Evolutionary conservation across 371 early-diverging fungal genomes (phyloP).

Genomic region (Lichtheimia ramosa): DNA sequence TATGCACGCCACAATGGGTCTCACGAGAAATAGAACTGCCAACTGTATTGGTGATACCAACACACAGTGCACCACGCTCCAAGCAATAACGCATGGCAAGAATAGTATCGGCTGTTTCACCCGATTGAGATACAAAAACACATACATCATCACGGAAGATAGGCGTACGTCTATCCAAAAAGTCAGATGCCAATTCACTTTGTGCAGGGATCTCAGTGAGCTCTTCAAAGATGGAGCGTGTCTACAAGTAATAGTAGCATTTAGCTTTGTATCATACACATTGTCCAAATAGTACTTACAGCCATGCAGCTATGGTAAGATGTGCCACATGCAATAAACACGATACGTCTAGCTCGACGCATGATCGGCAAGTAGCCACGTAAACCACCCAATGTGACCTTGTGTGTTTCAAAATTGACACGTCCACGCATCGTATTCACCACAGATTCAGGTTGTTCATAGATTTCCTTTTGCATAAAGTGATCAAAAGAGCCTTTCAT

Average conservation of each 20-base stretch:
- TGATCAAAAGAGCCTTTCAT: conserved; percentile 93
- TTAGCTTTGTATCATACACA: too few relatives aligned
- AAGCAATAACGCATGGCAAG: conserved; percentile 95
- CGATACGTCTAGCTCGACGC: conserved; percentile 90
- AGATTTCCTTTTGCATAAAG: conserved; percentile 99
- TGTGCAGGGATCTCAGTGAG: conserved; percentile 93
- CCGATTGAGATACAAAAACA: conserved; percentile 98
- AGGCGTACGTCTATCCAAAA: conserved; percentile 91
- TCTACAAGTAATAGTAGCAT: conserved; percentile 36
- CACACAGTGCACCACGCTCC: conserved; percentile 94
- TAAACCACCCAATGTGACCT: conserved; percentile 84
- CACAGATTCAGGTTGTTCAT: conserved; percentile 98
- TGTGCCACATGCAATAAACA: conserved; percentile 98
- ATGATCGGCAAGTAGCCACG: conserved; percentile 88
- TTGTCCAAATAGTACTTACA: conserved; percentile 33
- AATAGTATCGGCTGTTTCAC: conserved; percentile 98
- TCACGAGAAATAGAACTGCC: conserved; percentile 96
- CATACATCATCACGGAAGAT: conserved; percentile 98
- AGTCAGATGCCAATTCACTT: conserved; percentile 94
- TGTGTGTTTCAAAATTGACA: conserved; percentile 92
- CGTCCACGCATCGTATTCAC: conserved; percentile 99
- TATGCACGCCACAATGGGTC: conserved; percentile 98
- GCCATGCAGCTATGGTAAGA: conserved; percentile 94
- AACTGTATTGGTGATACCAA: conserved; percentile 95
- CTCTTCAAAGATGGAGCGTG: conserved; percentile 96